These are phyloP conservation scores for Ceratobasidium sp. DNA, from an alignment of 1,284 basidiomycete genomes.

Conservation along the genomic window DNA sequence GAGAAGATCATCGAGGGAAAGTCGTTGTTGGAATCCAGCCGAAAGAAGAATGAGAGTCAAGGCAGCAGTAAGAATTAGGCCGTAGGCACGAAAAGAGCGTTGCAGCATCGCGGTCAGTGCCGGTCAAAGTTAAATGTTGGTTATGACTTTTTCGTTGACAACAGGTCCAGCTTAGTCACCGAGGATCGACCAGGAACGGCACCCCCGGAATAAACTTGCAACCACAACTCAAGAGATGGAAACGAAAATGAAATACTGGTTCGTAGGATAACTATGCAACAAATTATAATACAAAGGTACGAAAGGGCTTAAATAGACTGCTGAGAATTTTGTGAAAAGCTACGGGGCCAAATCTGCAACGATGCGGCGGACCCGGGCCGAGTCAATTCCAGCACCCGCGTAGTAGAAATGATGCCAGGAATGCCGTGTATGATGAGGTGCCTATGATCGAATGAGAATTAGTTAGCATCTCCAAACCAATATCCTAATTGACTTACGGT, in stretches of 20 bases:
- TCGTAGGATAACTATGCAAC: too few relatives aligned
- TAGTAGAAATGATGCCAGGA: too few relatives aligned
- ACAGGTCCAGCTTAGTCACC: neutral
- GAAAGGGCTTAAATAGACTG: too few relatives aligned
- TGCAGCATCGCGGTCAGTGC: slow-evolving; percentile 21
- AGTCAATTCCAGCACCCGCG: too few relatives aligned
- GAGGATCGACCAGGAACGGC: neutral
- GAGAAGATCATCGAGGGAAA: slow-evolving; percentile 29
- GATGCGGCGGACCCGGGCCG: too few relatives aligned
- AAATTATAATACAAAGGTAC: too few relatives aligned
- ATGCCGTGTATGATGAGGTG: too few relatives aligned
- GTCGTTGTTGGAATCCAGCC: slow-evolving; percentile 30
- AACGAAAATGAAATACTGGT: neutral
- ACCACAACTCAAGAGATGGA: neutral
- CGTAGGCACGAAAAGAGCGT: slow-evolving; percentile 35
- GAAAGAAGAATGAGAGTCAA: slow-evolving; percentile 8
- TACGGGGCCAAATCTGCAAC: too few relatives aligned
- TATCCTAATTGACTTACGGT: neutral
- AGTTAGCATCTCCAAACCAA: too few relatives aligned
- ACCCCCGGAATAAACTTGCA: neutral
- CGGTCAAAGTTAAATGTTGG: neutral
- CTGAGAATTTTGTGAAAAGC: too few relatives aligned
- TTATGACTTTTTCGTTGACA: neutral
- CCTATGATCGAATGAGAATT: too few relatives aligned
- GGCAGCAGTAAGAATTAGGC: slow-evolving; percentile 21